phyloP scores from a whole-genome alignment of 2,329 filamentous ascomycete species.

The Domatiomyces catenatus region DNA sequence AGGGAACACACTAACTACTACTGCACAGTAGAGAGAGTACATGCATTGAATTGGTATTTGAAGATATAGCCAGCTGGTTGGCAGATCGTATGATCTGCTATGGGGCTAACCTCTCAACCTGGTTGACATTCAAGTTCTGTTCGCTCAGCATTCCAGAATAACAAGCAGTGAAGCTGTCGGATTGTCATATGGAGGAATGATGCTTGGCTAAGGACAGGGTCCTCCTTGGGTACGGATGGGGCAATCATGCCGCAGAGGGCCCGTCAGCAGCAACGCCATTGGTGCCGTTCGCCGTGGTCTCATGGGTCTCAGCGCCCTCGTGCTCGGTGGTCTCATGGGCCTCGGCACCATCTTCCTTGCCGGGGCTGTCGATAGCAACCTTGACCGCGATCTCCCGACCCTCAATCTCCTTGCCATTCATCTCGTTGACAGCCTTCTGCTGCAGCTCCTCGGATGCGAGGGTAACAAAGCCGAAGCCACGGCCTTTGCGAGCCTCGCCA shows the following conservation, averaged over 20 bases:
- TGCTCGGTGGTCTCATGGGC: conserved; percentile 26
- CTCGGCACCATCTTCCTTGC: conserved; percentile 78
- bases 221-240: conserved; percentile 1
- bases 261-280: conserved; percentile 13
- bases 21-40: not conserved
- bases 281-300: conserved; percentile 12
- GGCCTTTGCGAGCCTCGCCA: conserved; percentile 95
- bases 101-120: conserved; percentile 11
- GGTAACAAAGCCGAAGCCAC: conserved; percentile 96
- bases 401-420: conserved; percentile 99
- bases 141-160: conserved; percentile 7
- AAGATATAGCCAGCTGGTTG: conserved; percentile 14
- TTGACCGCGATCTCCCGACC: conserved; percentile 98
- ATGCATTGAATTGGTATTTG: conserved; percentile 4
- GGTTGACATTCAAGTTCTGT: conserved; percentile 13
- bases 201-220: conserved; percentile 8
- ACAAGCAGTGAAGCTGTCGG: conserved; percentile 15
- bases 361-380: conserved; percentile 98
- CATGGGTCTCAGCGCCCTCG: not conserved
- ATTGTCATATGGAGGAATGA: conserved; percentile 6
- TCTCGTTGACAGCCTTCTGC: conserved; percentile 91
- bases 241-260: conserved; percentile 12
- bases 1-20: too few relatives aligned
- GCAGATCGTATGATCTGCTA: conserved; percentile 10
- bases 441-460: conserved; percentile 89